Base-by-base conservation (phyloP, 75 land plant genomes). In the Pinus taeda region DNA sequence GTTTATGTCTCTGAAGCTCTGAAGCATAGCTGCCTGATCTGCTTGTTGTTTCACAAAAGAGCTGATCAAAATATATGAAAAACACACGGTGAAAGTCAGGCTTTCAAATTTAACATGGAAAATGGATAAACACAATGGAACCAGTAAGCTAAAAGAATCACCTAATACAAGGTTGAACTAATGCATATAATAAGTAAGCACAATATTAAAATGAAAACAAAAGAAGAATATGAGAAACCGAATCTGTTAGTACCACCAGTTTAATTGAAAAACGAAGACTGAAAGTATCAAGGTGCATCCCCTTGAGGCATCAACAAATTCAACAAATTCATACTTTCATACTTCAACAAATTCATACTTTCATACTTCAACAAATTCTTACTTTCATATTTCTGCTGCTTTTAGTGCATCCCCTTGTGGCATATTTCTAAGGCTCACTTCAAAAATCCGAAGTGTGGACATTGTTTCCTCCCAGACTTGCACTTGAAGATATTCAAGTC, bases 1-100 rank as follows among this genome's bases (percentile, higher is more conserved):
- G 74, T 90, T 90, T 69, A 45, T 42, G 49, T 37, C 22, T 69
- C 37, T 39, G 42, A 69, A 18, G 21, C 71, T 39, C 18, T 17
- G 71, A 69, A 69, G 71, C 53, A 69, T 36, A 30, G 93, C 88
- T 77, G 77, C 88, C 30, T 88, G 90, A 62, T 69, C 49, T 69
- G 53, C 37, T 37, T 69, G 45, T 8, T 18, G 71, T 37, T 69
- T 42, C 3, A 39, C n/a, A 20, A 37, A 69, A 7, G 20, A 88
- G 79, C 93, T 90, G 81, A 56, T 17, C 49, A 69, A 69, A 42
- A 69, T 36, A 39, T 42, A 69, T 20, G 20, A 69, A n/a, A 66
- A 64, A 60, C 60, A 77, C 15, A 73, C 15, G 57, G 2, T 22
- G 73, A 60, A 76, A n/a, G 57, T 45, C 26, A 69, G 53, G 72